A percentile compares a stretch with the other conserved stretches of the same genome.
These are phyloP conservation scores for Pittosporum tobira DNA, from an alignment of 129 eudicot species.

Conservation along the genomic window DNA sequence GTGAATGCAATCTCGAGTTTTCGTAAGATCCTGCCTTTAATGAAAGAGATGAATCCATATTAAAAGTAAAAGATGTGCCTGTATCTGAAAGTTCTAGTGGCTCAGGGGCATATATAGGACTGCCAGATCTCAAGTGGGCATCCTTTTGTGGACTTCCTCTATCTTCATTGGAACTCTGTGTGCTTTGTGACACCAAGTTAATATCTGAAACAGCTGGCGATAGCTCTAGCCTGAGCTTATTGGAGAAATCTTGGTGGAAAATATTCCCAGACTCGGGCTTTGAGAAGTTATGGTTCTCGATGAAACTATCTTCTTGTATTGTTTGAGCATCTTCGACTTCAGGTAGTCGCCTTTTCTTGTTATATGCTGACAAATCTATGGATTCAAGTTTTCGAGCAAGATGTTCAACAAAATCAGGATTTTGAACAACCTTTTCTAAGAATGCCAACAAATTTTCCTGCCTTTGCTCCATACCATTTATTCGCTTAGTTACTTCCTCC, in stretches of 20 bases:
- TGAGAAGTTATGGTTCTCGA: conserved; percentile 46
- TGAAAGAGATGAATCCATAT: conserved; percentile 48
- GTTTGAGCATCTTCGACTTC: conserved; percentile 20
- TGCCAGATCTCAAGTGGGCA: conserved; percentile 20
- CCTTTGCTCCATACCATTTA: conserved; percentile 49
- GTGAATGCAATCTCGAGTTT: conserved; percentile 24
- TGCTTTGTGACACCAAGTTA: conserved; percentile 72
- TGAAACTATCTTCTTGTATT: conserved; percentile 35
- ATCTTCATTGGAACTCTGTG: conserved; percentile 78
- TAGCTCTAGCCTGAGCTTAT: conserved; percentile 59
- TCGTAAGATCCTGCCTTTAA: conserved; percentile 24
- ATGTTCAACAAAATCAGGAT: conserved; percentile 54
- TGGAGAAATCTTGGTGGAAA: conserved; percentile 49
- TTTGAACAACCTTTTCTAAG: conserved; percentile 50
- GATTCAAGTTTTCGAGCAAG: conserved; percentile 67
- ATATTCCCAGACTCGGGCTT: conserved; percentile 50
- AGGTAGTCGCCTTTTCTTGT: conserved; percentile 72
- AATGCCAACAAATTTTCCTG: conserved; percentile 48
- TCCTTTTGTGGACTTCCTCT: conserved; percentile 43
- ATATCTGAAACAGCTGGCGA: conserved; percentile 73
- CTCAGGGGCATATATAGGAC: conserved; percentile 35
- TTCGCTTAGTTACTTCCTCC: conserved; percentile 53
- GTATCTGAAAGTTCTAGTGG: conserved; percentile 72
- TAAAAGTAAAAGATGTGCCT: conserved; percentile 57
- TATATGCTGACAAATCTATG: conserved; percentile 61